Percentiles rank a stretch among this genome's conserved stretches.
Conservation (phyloP, 139 green algal genomes). For the Nannochloris sp. region DNA sequence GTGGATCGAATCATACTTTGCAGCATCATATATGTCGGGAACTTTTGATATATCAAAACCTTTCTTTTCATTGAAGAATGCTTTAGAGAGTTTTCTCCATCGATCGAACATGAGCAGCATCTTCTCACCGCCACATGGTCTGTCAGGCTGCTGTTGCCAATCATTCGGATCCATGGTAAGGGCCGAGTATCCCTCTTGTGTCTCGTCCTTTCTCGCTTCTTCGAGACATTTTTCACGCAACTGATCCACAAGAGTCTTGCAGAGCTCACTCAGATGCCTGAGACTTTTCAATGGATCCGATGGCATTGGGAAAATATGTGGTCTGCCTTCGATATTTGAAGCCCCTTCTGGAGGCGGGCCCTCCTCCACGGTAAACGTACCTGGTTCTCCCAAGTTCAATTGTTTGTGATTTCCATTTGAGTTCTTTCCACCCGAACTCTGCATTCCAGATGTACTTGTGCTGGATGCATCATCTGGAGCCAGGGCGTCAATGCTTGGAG, state of each 20-base stretch:
- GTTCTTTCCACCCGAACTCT: background rate
- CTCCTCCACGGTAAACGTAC: background rate
- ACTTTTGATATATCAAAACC: slow-evolving; percentile 83
- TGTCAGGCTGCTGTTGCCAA: slow-evolving; percentile 33
- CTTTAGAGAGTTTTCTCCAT: slow-evolving; percentile 83
- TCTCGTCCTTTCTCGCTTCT: slow-evolving; percentile 32
- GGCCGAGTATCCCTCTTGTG: slow-evolving; percentile 37
- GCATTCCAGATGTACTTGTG: background rate
- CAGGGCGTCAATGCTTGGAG: slow-evolving; percentile 32
- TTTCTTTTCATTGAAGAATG: slow-evolving; percentile 76
- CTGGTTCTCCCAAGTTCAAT: background rate
- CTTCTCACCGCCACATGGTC: slow-evolving; percentile 72
- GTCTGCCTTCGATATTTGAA: slow-evolving; percentile 14
- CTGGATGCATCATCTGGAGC: background rate
- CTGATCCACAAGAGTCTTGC: slow-evolving; percentile 63
- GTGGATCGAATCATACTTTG: slow-evolving; percentile 94
- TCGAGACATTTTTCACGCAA: slow-evolving; percentile 70
- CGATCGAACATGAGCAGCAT: slow-evolving; percentile 87
- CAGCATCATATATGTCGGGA: slow-evolving; percentile 89
- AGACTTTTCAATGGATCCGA: slow-evolving; percentile 60
- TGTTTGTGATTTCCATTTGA: background rate
- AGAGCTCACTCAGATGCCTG: slow-evolving; percentile 49
- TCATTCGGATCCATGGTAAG: slow-evolving; percentile 59
- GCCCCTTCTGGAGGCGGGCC: background rate
- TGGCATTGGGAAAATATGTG: slow-evolving; percentile 54